These are phyloP conservation scores for Lachancea nothofagi DNA, from an alignment of 805 yeast species.

Conservation along the genomic window DNA sequence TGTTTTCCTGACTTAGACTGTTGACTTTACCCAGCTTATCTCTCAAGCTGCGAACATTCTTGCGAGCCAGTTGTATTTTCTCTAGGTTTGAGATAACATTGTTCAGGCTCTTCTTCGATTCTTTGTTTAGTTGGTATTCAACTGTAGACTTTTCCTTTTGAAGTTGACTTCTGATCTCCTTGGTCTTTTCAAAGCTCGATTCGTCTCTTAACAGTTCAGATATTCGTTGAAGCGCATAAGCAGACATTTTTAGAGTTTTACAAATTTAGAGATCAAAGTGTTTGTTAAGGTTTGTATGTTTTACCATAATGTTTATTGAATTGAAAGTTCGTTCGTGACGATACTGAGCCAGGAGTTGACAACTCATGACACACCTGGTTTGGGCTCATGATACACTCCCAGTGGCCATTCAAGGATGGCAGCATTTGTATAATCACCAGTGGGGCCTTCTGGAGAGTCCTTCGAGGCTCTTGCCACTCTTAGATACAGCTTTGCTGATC, in stretches of 20 bases:
- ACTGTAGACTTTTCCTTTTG: conserved; percentile 65
- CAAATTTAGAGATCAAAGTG: no score
- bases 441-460: conserved; percentile 33
- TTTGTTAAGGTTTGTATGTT: no score
- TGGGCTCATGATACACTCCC: conserved; percentile 47
- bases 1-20: conserved; percentile 48
- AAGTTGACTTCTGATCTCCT: conserved; percentile 48
- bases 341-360: not conserved
- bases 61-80: conserved; percentile 36
- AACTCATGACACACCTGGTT: conserved; percentile 44
- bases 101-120: conserved; percentile 60
- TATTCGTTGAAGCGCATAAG: conserved; percentile 27
- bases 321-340: not conserved
- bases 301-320: not conserved
- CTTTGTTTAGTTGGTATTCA: conserved; percentile 68
- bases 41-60: conserved; percentile 47
- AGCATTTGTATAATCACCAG: conserved; percentile 65
- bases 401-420: conserved; percentile 55
- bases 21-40: conserved; percentile 42
- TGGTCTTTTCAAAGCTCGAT: conserved; percentile 50
- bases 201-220: conserved; percentile 36
- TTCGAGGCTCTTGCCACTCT: conserved; percentile 51
- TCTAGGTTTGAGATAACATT: conserved; percentile 43
- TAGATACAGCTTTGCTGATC: conserved; percentile 40
- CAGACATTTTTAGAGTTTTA: conserved; percentile 15